Evolutionary conservation across 306 rosid species (phyloP), one percentile per base, ranked within the genome.

Genomic region (Castanea crenata): DNA sequence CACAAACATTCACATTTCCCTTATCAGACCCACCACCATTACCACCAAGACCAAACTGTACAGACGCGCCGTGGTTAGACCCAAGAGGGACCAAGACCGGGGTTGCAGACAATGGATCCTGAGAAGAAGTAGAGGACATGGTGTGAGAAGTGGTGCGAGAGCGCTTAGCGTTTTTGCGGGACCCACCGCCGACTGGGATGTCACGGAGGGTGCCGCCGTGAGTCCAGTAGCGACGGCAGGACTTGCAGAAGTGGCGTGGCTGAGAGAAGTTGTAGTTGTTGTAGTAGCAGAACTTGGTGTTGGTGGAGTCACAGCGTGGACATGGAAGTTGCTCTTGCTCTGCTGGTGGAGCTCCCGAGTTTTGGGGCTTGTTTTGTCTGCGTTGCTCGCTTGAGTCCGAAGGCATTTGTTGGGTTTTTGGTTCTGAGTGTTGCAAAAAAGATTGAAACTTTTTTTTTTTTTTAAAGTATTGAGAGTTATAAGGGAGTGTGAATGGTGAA

Each of bases 141-240:
- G 69, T 8, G 19, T 5, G 0, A 0, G 88, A 8, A 52, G 86
- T 55, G 2, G 92, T 89, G n/a, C 99, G 96, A 5, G 94, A 91
- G 71, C 99, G 96, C 79, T 95, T 93, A 15, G 98, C 96, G 77
- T 90, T 95, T 75, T 93, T 95, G 2, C 99, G 91, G 58, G 88
- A 87, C 1, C 98, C 99, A 0, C 99, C 99, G 2, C 99, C 99
- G 54, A 95, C 87, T 5, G 99, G 99, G 56, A 95, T 95, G 80
- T 95, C 98, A 0, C 99, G 98, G 55, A 95, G 99, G 2, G 99
- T 93, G 7, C 99, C 99, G 0, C 99, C 99, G 21, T 93, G 97
- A 4, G 99, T 95, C 99, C 99, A 95, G 82, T 95, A 95, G 27
- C 99, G 97, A n/a, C 99, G 98, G 85, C 99, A 95, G 58, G 94